These are phyloP conservation scores for Sporothrix pseudoabietina DNA, from an alignment of 2,329 filamentous ascomycete species.

Conservation along the genomic window DNA sequence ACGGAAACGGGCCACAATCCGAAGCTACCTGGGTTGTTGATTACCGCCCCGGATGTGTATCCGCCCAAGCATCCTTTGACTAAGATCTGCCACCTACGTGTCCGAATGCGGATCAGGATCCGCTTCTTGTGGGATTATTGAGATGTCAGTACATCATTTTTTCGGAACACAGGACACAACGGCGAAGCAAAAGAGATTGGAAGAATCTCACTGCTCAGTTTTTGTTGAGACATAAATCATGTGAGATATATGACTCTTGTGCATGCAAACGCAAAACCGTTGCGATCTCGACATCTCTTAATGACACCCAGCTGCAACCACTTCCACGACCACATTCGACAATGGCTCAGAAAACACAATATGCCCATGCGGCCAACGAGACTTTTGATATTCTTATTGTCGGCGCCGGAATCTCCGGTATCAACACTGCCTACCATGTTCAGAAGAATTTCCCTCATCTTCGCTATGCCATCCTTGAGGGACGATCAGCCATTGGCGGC, in stretches of 20 bases:
- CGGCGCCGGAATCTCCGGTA: constrained; percentile 72
- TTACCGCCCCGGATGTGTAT: too few species aligned
- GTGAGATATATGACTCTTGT: too few species aligned
- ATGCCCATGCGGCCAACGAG: neutral
- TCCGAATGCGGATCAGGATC: too few species aligned
- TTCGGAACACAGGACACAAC: too few species aligned
- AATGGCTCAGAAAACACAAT: neutral
- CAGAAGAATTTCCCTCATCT: constrained; percentile 57
- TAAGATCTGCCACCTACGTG: too few species aligned
- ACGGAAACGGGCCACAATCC: too few species aligned
- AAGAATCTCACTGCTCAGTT: neutral
- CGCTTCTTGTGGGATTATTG: too few species aligned
- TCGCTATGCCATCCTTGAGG: constrained; percentile 67
- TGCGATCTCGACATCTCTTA: neutral
- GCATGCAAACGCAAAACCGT: neutral
- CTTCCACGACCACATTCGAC: neutral
- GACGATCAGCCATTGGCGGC: constrained; percentile 65
- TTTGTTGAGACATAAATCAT: too few species aligned
- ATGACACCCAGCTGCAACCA: too few species aligned
- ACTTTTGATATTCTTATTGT: constrained; percentile 61
- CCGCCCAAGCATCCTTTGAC: too few species aligned
- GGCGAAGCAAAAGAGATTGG: neutral
- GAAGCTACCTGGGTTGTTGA: too few species aligned
- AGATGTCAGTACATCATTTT: too few species aligned
- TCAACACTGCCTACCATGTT: constrained; percentile 72